phyloP scores from a whole-genome alignment of 2,329 filamentous ascomycete genomes.

The Aureobasidium sp. region DNA sequence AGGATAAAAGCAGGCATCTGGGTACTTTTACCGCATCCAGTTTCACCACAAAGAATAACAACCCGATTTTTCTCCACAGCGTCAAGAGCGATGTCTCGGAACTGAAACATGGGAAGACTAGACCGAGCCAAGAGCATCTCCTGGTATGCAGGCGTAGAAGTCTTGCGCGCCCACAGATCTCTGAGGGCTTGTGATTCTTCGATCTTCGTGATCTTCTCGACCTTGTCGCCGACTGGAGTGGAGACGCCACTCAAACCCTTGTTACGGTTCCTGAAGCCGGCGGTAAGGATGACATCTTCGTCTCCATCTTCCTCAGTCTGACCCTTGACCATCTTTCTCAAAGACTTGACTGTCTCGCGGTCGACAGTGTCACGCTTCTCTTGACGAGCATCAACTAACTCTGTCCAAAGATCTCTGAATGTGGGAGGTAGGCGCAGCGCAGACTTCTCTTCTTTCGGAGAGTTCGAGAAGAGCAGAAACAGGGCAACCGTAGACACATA shows the following conservation, averaged over 20 bases:
- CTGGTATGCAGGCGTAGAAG: slow-evolving; percentile 51
- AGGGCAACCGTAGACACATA: slow-evolving; percentile 75
- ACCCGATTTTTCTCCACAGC: slow-evolving; percentile 74
- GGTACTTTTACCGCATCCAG: slow-evolving; percentile 93
- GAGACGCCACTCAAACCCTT: slow-evolving; percentile 24
- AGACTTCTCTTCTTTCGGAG: slow-evolving; percentile 76
- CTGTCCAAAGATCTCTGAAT: slow-evolving; percentile 81
- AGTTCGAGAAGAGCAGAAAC: slow-evolving; percentile 71
- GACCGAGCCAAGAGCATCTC: slow-evolving; percentile 69
- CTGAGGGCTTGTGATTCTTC: slow-evolving; percentile 24
- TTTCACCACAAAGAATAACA: slow-evolving; percentile 92
- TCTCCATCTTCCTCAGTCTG: slow-evolving; percentile 49
- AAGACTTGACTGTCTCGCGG: slow-evolving; percentile 55
- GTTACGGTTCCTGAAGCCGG: slow-evolving; percentile 54
- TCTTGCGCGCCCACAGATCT: slow-evolving; percentile 44
- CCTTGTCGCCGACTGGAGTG: slow-evolving; percentile 20
- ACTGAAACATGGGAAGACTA: slow-evolving; percentile 84
- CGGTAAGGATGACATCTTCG: slow-evolving; percentile 58
- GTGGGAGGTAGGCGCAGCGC: slow-evolving; percentile 65
- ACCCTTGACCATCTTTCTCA: slow-evolving; percentile 62
- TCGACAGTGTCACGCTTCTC: slow-evolving; percentile 61
- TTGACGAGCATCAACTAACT: slow-evolving; percentile 65
- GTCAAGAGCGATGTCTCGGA: slow-evolving; percentile 66
- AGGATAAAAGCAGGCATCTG: slow-evolving; percentile 93
- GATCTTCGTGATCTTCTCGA: not conserved